Percentiles rank a stretch among this genome's conserved stretches.
Conservation (phyloP, 768 basidiomycete species). For the Dioszegia hungarica region DNA sequence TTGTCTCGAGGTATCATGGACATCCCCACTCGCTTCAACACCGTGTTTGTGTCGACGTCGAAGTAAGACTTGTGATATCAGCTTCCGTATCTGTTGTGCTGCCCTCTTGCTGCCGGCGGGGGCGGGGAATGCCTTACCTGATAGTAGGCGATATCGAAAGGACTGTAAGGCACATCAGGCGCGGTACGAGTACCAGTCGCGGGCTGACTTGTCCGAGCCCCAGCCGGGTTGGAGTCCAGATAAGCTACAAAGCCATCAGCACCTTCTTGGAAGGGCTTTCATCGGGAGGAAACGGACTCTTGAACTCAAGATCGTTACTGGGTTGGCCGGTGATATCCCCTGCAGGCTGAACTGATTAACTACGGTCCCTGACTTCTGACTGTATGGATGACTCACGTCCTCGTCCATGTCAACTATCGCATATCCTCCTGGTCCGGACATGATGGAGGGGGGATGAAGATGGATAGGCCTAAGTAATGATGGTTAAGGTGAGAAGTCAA, state of each 20-base stretch:
- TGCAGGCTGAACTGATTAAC: conserved; percentile 5
- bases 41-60: conserved; percentile 40
- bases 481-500: too few species aligned
- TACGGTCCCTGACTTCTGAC: neutral
- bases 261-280: too few species aligned
- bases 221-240: conserved; percentile 17
- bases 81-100: neutral
- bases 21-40: conserved; percentile 34
- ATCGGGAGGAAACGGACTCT: conserved; percentile 25
- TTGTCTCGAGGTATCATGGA: conserved; percentile 41
- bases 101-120: neutral
- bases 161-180: conserved; percentile 37
- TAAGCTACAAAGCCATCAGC: conserved; percentile 14
- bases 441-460: neutral
- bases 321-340: conserved; percentile 19
- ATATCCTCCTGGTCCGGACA: conserved; percentile 38
- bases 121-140: conserved; percentile 20
- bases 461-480: neutral
- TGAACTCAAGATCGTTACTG: conserved; percentile 37
- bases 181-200: conserved; percentile 6
- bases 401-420: conserved; percentile 47
- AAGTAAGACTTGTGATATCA: conserved; percentile 34
- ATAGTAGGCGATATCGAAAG: conserved; percentile 47
- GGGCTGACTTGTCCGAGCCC: conserved; percentile 3
- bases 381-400: conserved; percentile 23